A percentile compares a stretch with the other conserved stretches of the same genome.
phyloP scores from a whole-genome alignment of 2,329 filamentous ascomycete species.

The Pseudogymnoascus sp. region DNA sequence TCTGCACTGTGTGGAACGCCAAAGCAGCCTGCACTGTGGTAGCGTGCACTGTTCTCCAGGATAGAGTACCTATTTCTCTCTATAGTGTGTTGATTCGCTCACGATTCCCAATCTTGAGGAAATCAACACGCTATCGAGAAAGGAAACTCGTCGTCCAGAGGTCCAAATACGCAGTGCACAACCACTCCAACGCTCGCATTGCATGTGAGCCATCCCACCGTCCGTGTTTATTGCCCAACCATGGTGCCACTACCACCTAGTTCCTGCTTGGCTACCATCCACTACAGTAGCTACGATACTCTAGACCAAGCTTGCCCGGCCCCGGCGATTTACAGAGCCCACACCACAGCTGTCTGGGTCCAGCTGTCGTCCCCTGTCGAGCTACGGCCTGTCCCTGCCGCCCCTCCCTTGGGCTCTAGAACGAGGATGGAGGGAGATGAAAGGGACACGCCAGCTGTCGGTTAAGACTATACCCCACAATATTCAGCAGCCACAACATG shows the following conservation, averaged over 20 bases:
- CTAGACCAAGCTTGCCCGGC: not conserved
- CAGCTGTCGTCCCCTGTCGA: conserved; percentile 3
- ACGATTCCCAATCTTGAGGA: not conserved
- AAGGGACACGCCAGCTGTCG: not conserved
- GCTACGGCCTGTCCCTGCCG: conserved; percentile 1
- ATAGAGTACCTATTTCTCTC: not conserved
- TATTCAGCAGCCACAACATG: not conserved
- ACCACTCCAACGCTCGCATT: not conserved
- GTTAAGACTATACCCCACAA: not conserved
- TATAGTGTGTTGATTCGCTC: no score
- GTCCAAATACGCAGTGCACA: not conserved
- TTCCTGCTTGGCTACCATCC: not conserved
- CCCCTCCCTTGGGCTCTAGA: not conserved
- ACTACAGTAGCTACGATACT: not conserved
- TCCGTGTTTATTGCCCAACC: not conserved
- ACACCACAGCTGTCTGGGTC: not conserved
- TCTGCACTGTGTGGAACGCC: not conserved
- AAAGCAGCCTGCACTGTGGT: not conserved
- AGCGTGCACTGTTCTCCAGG: not conserved
- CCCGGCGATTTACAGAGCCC: not conserved
- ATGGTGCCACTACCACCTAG: not conserved
- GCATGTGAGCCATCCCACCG: not conserved
- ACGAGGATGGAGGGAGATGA: not conserved
- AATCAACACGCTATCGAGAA: not conserved
- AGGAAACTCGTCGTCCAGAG: not conserved